These are phyloP conservation scores for Naganishia antarctica DNA, from an alignment of 768 basidiomycete species.

Conservation along the genomic window DNA sequence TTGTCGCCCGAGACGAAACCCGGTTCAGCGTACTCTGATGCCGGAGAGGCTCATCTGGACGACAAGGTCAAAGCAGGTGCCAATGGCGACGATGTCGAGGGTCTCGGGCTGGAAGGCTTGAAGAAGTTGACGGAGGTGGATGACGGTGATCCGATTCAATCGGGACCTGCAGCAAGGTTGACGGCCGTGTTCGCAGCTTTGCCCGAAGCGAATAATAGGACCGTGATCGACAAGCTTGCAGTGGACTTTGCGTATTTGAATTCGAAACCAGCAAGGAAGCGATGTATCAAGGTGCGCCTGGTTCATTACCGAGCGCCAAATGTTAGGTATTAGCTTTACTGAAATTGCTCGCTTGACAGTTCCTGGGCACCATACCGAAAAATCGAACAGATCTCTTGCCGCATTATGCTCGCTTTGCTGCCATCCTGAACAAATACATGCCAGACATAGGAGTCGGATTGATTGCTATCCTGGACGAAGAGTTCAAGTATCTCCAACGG, in stretches of 20 bases:
- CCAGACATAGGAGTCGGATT: slow-evolving; percentile 83
- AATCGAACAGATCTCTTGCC: slow-evolving; percentile 84
- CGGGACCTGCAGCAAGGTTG: slow-evolving; percentile 85
- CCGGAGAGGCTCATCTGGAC: slow-evolving; percentile 37
- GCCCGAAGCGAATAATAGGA: slow-evolving; percentile 87
- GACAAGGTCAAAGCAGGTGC: not conserved
- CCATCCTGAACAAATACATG: slow-evolving; percentile 86
- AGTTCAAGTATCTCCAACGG: slow-evolving; percentile 87
- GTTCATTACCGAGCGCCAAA: not conserved
- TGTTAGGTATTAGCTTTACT: no score
- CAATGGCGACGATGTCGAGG: slow-evolving; percentile 13
- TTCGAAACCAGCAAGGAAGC: slow-evolving; percentile 89
- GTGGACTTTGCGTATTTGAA: slow-evolving; percentile 95
- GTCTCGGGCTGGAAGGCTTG: slow-evolving; percentile 14
- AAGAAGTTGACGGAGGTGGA: slow-evolving; percentile 32
- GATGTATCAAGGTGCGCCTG: slow-evolving; percentile 70
- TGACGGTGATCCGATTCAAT: slow-evolving; percentile 60
- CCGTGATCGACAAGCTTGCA: slow-evolving; percentile 83
- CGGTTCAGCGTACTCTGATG: slow-evolving; percentile 6
- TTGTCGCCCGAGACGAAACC: slow-evolving; percentile 26
- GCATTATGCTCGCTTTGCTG: slow-evolving; percentile 84
- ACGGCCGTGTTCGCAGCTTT: slow-evolving; percentile 83
- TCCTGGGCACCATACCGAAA: slow-evolving; percentile 72
- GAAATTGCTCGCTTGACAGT: slow-evolving; percentile 45
- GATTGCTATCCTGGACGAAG: slow-evolving; percentile 82